phyloP scores from a whole-genome alignment of 768 basidiomycete genomes.

The Suillus subalutaceus region DNA sequence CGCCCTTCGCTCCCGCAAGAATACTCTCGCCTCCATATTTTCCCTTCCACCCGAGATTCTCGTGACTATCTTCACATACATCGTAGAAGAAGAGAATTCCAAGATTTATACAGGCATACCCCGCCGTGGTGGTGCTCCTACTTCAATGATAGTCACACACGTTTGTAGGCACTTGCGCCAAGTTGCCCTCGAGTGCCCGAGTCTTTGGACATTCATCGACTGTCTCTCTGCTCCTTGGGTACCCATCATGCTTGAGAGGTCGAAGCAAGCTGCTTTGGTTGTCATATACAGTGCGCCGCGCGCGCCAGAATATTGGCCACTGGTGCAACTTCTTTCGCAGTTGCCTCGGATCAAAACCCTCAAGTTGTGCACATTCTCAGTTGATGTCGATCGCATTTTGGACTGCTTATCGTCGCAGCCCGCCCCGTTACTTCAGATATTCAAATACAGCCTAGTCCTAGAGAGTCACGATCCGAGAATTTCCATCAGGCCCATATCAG shows the following conservation, averaged over 20 bases:
- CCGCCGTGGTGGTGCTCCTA: slow-evolving; percentile 11
- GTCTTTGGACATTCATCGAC: slow-evolving; percentile 40
- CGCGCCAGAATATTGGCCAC: slow-evolving; percentile 27
- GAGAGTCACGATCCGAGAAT: slow-evolving; percentile 19
- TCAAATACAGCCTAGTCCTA: slow-evolving; percentile 25
- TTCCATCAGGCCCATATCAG: slow-evolving; percentile 27
- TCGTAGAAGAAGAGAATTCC: neutral
- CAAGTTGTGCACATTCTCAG: slow-evolving; percentile 25
- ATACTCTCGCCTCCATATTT: slow-evolving; percentile 17
- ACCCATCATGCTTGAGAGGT: slow-evolving; percentile 46
- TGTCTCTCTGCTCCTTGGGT: slow-evolving; percentile 40
- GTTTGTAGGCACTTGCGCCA: slow-evolving; percentile 60
- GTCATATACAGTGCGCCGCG: slow-evolving; percentile 33
- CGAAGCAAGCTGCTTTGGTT: slow-evolving; percentile 39
- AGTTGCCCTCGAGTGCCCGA: slow-evolving; percentile 26
- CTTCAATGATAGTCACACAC: slow-evolving; percentile 54
- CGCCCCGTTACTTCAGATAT: slow-evolving; percentile 13
- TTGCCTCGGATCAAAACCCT: slow-evolving; percentile 38
- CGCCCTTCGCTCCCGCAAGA: slow-evolving; percentile 5
- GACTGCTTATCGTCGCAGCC: no score
- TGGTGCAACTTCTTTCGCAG: slow-evolving; percentile 36
- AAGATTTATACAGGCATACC: no score
- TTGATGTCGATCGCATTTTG: slow-evolving; percentile 23
- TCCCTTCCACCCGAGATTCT: slow-evolving; percentile 28
- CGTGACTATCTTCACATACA: slow-evolving; percentile 21